Evolutionary conservation across 2,329 filamentous ascomycete species (phyloP), one percentile per base, ranked within the genome.

Genomic region (Claviceps sp.): DNA sequence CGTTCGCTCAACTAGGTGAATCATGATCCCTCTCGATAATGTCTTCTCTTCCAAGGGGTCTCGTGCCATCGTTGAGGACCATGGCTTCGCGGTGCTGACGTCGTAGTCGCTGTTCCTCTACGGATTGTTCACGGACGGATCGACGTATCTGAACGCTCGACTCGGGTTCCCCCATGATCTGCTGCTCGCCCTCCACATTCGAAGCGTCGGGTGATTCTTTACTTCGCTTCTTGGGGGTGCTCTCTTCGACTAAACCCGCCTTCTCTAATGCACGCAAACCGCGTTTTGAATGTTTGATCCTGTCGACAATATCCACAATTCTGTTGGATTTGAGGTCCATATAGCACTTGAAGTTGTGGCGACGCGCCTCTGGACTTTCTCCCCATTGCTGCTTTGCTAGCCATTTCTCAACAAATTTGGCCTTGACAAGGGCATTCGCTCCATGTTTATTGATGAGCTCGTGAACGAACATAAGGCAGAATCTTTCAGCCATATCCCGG

Each of bases 41-140:
- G 63, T 95, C 86, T 45, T 81, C 80, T 56, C 81, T 78, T 4
- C 78, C 81, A 45, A 95, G 66, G 1, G 86, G 85, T 37, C 84
- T 76, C 22, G 80, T 87, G n/a, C 87, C 86, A 61, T 95, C 88
- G 61, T 89, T 91, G 52, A 95, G 72, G 20, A 96, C 89, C 79
- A 96, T 90, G 4, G 88, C 89, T 70, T 95, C 88, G 58, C 89
- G 77, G 62, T 91, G 78, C 48, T 87, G 77, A 57, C 89, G 77
- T 54, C 88, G 74, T 55, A 90, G 72, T 50, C 84, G 78, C 60
- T 86, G 82, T 64, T 91, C 86, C 62, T 82, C 82, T 6, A 68
- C 72, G 54, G 73, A 81, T 63, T 80, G 77, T 53, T 79, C 77
- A 54, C 73, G 38, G 11, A 52, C 60, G 2, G 65, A 62, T 38